phyloP scores from a whole-genome alignment of 2,329 filamentous ascomycete species.

The Xylariales sp. region DNA sequence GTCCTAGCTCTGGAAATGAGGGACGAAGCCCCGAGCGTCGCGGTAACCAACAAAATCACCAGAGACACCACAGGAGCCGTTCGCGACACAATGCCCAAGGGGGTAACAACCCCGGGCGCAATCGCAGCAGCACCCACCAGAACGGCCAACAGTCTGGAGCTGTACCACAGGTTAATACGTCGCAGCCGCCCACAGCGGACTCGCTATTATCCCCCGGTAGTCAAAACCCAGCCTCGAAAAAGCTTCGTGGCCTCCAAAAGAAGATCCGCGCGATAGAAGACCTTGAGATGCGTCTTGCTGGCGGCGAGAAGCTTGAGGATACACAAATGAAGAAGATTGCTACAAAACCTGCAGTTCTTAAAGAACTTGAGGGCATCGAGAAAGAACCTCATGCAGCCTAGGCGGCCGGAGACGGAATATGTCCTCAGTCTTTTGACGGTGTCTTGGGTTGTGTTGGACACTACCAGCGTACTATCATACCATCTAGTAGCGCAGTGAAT shows the following conservation, averaged over 20 bases:
- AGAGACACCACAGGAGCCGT: conserved; percentile 62
- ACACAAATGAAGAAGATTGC: conserved; percentile 99
- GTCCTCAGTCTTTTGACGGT: not conserved
- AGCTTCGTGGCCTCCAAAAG: conserved; percentile 91
- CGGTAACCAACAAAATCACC: conserved; percentile 64
- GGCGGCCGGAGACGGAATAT: not conserved
- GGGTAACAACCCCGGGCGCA: conserved; percentile 59
- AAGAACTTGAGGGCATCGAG: conserved; percentile 77
- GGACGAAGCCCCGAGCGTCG: conserved; percentile 76
- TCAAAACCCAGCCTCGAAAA: conserved; percentile 87
- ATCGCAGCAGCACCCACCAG: conserved; percentile 63
- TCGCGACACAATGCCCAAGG: conserved; percentile 63
- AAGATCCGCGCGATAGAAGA: conserved; percentile 98
- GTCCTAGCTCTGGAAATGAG: conserved; percentile 61
- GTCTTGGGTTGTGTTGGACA: conserved; percentile 30
- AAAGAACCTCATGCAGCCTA: conserved; percentile 47
- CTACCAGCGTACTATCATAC: conserved; percentile 6
- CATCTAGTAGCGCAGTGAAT: conserved; percentile 6
- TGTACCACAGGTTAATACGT: conserved; percentile 48
- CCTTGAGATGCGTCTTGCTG: conserved; percentile 93
- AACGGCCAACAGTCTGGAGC: conserved; percentile 48
- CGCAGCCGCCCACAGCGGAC: conserved; percentile 60
- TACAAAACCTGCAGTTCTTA: conserved; percentile 85
- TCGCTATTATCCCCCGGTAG: conserved; percentile 56
- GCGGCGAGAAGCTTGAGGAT: conserved; percentile 96